These are phyloP conservation scores for Trifolium repens DNA, from an alignment of 306 rosid genomes.

Conservation along the genomic window DNA sequence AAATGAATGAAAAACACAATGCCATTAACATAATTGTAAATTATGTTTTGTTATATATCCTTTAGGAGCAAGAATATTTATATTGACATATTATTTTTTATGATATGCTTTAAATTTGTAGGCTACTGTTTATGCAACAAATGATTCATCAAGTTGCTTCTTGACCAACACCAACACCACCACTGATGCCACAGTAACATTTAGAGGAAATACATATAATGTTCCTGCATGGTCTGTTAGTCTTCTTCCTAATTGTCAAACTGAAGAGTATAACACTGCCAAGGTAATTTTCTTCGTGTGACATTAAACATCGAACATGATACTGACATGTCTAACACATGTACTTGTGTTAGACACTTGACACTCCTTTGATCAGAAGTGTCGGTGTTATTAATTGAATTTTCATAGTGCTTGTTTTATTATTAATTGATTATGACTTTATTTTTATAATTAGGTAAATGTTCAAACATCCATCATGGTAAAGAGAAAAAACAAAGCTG, in stretches of 20 bases:
- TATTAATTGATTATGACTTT: not conserved
- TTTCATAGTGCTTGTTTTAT: too few species aligned
- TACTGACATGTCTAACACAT: too few species aligned
- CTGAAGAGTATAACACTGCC: slow-evolving; percentile 49
- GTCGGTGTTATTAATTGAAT: too few species aligned
- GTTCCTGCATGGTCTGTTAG: slow-evolving; percentile 69
- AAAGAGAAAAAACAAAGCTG: not conserved
- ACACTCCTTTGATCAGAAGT: too few species aligned
- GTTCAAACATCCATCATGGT: not conserved
- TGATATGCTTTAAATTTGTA: slow-evolving; percentile 2
- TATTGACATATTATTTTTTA: too few species aligned
- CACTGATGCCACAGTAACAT: slow-evolving; percentile 46
- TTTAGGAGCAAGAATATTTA: too few species aligned
- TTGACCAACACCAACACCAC: slow-evolving; percentile 39
- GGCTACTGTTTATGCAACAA: slow-evolving; percentile 49
- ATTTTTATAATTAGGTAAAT: not conserved
- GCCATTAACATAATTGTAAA: too few species aligned
- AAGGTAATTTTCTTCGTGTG: not conserved
- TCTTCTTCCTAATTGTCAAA: slow-evolving; percentile 57
- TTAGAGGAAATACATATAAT: slow-evolving; percentile 38
- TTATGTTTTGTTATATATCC: too few species aligned
- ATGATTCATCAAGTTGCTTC: slow-evolving; percentile 52
- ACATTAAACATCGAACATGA: too few species aligned
- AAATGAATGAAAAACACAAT: not conserved
- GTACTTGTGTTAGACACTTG: too few species aligned